Evolutionary conservation across 441 rosid genomes (phyloP), one percentile per base, ranked within the genome.

Genomic region (Codiaeum variegatum): DNA sequence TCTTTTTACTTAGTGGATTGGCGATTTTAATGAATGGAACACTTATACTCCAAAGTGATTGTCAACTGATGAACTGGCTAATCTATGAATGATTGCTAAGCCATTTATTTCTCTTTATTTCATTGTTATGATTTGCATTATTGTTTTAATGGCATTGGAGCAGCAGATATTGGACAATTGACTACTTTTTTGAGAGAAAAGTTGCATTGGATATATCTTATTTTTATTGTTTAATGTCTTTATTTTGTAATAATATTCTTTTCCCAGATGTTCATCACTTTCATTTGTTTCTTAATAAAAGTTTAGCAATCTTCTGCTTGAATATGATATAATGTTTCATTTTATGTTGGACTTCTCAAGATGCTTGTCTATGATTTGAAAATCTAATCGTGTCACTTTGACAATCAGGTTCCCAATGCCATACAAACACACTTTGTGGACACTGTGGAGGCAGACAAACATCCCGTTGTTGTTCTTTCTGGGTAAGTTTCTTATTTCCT

Each of bases 401-500:
- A 81, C 73, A 62, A 73, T 70, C 87, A 95, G 99, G 87, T 95
- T 75, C 99, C 99, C 44, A 82, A 76, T 85, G 79, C 92, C 71
- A 83, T 95, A 78, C 92, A 89, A 85, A 80, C 82, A 77, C 87
- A 85, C 83, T 90, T 90, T 84, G 73, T 73, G 73, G 94, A 85
- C 78, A 76, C 70, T 47, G 73, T 85, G 73, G 95, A 85, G 75
- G 87, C 87, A 68, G 90, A 85, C 62, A 88, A 85, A 52, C 97
- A 95, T 84, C 99, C 97, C 18, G 89, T 91, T 59, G 85, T 89
- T 77, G 62, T 87, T 63, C 91, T 95, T 51, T 93, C 91, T 46
- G 72, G 88, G 99, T 90, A 86, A 79, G 80, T 28, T 56, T 68
- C 70, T 74, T 81, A 34, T 66, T 74, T 67, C 68, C 46, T 44